These are phyloP conservation scores for Trichosporon ovoides DNA, from an alignment of 1,284 basidiomycete species.

Conservation along the genomic window DNA sequence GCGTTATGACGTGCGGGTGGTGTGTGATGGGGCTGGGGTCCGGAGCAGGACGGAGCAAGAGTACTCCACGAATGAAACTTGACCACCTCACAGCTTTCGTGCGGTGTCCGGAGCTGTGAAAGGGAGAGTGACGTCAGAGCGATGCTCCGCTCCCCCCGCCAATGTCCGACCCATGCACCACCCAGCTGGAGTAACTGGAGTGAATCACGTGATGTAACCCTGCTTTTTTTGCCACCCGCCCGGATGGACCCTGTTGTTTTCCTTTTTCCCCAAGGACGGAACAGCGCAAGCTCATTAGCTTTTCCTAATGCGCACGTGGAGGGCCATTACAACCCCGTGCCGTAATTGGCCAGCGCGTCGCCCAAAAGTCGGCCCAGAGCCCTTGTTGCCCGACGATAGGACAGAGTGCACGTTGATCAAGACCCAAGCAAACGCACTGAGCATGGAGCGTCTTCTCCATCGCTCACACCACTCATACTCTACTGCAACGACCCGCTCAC, in stretches of 20 bases:
- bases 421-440: too few species aligned
- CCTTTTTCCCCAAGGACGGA: neutral
- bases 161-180: too few species aligned
- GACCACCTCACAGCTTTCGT: too few species aligned
- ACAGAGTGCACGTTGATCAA: constrained; percentile 1
- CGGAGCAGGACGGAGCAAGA: too few species aligned
- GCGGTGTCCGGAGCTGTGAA: too few species aligned
- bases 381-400: neutral
- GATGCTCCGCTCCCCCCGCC: too few species aligned
- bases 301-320: neutral
- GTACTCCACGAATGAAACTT: too few species aligned
- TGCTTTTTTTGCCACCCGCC: neutral
- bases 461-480: neutral
- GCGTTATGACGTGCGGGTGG: too few species aligned
- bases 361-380: constrained; percentile 1
- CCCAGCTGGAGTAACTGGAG: too few species aligned
- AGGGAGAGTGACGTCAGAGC: too few species aligned
- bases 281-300: neutral
- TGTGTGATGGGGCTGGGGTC: too few species aligned
- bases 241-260: neutral
- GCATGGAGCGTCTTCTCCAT: neutral
- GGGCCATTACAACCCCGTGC: neutral
- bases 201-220: neutral
- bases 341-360: neutral
- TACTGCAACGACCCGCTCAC: neutral